Percentiles rank a stretch among this genome's conserved stretches.
Evolutionary conservation across 202 grass and related monocot genomes (phyloP).

Genomic region (Setaria italica): DNA sequence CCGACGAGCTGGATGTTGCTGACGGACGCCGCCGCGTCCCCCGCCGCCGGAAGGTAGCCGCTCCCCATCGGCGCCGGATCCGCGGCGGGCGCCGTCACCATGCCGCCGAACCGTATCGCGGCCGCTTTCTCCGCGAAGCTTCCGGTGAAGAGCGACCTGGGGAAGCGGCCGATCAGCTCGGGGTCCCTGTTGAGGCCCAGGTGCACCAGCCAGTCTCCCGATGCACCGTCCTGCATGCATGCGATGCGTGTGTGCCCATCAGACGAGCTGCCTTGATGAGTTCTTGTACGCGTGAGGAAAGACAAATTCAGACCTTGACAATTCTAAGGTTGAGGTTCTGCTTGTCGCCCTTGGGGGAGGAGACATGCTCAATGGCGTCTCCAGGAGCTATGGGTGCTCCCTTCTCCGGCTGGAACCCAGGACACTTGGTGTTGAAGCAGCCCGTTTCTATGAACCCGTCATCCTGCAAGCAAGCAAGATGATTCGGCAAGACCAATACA

Average conservation of each 20-base stretch:
- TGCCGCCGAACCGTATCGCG: neutral
- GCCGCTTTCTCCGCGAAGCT: neutral
- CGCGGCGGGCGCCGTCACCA: neutral
- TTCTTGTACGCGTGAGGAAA: neutral
- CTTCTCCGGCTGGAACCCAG: neutral
- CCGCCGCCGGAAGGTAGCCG: neutral
- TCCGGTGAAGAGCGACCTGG: neutral
- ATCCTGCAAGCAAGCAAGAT: neutral
- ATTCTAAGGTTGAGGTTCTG: neutral
- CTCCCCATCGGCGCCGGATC: neutral
- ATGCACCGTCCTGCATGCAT: neutral
- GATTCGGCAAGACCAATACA: neutral
- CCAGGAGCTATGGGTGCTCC: neutral
- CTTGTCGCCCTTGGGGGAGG: neutral
- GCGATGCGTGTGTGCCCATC: no score
- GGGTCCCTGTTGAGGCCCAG: neutral
- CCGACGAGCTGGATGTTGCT: neutral
- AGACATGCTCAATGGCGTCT: neutral
- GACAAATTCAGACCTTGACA: neutral
- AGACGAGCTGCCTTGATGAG: neutral
- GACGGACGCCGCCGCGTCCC: neutral
- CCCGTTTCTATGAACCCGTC: slow-evolving; percentile 11
- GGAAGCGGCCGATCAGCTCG: neutral
- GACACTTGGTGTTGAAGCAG: slow-evolving; percentile 1
- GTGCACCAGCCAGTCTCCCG: slow-evolving; percentile 14